Conservation (phyloP, 495 filamentous ascomycete genomes). For the Schizothecium vesticola region DNA sequence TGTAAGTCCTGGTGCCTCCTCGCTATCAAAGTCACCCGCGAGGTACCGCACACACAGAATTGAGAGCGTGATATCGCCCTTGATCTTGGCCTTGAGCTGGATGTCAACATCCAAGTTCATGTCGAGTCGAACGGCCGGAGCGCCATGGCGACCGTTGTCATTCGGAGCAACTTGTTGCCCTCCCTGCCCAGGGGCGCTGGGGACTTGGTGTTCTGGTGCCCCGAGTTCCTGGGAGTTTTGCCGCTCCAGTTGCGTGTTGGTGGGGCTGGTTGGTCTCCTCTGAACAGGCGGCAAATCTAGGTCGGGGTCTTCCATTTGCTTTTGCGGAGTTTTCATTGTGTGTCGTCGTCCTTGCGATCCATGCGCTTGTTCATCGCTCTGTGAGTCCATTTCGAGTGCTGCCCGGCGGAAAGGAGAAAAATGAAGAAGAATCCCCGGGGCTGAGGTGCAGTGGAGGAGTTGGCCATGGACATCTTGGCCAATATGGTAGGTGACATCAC, state of each 20-base stretch:
- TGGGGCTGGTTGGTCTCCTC: background rate
- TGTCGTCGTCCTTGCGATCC: background rate
- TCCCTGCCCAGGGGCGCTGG: background rate
- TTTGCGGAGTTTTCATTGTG: background rate
- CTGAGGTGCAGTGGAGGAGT: background rate
- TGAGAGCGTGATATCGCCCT: constrained; percentile 22
- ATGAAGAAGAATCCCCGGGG: background rate
- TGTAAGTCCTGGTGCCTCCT: background rate
- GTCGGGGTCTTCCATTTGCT: background rate
- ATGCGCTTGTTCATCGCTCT: background rate
- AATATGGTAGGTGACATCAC: background rate
- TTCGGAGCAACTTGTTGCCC: background rate
- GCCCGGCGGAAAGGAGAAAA: background rate
- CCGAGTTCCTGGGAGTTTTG: background rate
- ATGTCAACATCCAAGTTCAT: constrained; percentile 29
- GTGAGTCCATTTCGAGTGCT: background rate
- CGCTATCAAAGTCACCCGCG: background rate
- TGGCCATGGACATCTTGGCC: background rate
- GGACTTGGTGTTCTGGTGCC: background rate
- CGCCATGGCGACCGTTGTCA: constrained; percentile 13
- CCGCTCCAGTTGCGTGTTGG: background rate
- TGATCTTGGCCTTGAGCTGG: constrained; percentile 26
- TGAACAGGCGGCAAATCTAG: background rate
- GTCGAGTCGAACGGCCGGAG: constrained; percentile 24
- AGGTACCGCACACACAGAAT: constrained; percentile 18